Evolutionary conservation across 2,329 filamentous ascomycete genomes (phyloP), one percentile per base, ranked within the genome.

Genomic region (Calonectria pseudoturangicola): DNA sequence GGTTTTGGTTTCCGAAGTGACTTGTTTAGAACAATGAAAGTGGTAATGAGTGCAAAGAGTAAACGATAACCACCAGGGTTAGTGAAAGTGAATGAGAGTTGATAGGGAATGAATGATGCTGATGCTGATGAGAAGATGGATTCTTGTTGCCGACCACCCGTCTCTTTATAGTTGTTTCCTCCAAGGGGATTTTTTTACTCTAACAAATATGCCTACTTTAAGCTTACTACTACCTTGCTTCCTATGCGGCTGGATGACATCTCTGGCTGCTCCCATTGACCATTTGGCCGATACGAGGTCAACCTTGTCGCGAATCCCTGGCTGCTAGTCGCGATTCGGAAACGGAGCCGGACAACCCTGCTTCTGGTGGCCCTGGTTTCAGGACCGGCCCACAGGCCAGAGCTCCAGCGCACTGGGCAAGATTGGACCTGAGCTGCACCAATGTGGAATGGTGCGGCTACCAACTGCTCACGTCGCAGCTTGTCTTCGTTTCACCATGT

Each of bases 1-100:
- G 50, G 21, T 21, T 21, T 21, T 58, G 21, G 10, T n/a, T 70
- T 51, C 39, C 41, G 28, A 41, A 64, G 41, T 48, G 30, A 33
- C 48, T 62, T 5, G 21, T 21, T 21, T 70, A 15, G 21, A 56
- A 16, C 33, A 60, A 43, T 66, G 58, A 21, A 47, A 36, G 16
- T 62, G 43, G 27, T 63, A 68, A 67, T 21, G 39, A 68, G 16
- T 56, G 30, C 25, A 66, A 78, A 70, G 72, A 78, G 71, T 73
- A 74, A 54, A 28, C 7, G 67, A 41, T 70, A 78, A 78, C 76
- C 76, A 75, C 76, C 76, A 79, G 76, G 76, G 76, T 58, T 68
- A 76, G 73, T 39, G 36, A 27, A 25, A 54, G 50, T 56, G 64
- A 66, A 66, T 56, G 64, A 66, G 39, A 45, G 74, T 75, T 58